Base-by-base conservation (phyloP, 1,284 basidiomycete genomes). In the Uromyces viciae-fabae region DNA sequence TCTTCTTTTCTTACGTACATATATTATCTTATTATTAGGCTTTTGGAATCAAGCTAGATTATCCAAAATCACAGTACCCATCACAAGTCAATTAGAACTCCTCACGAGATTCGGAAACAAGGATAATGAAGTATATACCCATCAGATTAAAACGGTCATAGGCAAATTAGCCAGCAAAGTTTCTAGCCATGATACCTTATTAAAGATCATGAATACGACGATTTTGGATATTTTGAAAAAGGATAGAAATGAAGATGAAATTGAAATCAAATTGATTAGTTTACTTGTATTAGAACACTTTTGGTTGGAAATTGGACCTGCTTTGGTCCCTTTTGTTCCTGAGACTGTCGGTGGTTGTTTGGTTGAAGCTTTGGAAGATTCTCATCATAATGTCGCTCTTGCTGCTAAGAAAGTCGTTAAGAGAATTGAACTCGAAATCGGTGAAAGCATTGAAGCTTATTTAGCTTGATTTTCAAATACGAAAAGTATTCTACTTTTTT, bases 121-220 rank as follows among this genome's bases (percentile, higher is more conserved):
- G 19, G 42, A 15, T 2, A 82, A 85, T 7, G 85, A 86, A 22
- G 88, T 90, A 0, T 86, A 93, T n/a, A 87, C 89, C 0, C 89
- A 90, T 0, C 87, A 88, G 56, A 87, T 89, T 14, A 84, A 83
- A 86, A 88, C 84, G 88, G 93, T 87, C 88, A 92, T 86, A 83
- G 88, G 88, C 46, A 88, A 89, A 82, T 83, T 84, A 2, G 87
- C 92, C 33, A 89, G 95, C 82, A 95, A 97, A 85, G 86, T 88
- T 11, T 88, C 95, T 86, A 97, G 98, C 87, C 88, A 92, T 38
- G 89, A 91, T 58, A 86, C 98, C n/a, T 89, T 98, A 78, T 92
- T 94, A 90, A 90, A 93, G 81, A 94, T 93, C 0, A 25, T 80
- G 38, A 80, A 71, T 42, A 43, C 66, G 14, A 69, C 69, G 17